Conservation (phyloP, 2,329 filamentous ascomycete species). For the Uncinocarpus reesii region DNA sequence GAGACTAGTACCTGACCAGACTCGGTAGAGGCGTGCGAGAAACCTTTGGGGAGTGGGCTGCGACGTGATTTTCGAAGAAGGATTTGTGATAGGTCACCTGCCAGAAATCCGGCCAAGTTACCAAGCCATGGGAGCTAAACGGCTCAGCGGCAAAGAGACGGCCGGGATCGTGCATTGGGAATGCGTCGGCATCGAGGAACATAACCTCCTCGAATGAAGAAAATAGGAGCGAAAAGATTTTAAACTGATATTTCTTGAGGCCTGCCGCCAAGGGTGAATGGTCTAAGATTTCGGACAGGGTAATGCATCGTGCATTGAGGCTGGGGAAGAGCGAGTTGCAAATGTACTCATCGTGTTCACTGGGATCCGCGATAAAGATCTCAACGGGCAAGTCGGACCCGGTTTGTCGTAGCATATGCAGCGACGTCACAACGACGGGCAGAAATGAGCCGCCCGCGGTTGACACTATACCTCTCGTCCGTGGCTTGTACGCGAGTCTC, state of each 20-base stretch:
- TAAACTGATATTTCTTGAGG: constrained; percentile 49
- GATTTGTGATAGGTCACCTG: constrained; percentile 35
- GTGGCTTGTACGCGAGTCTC: constrained; percentile 10
- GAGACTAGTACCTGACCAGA: constrained; percentile 42
- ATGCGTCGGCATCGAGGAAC: constrained; percentile 50
- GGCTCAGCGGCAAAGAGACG: constrained; percentile 43
- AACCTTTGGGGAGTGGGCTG: constrained; percentile 27
- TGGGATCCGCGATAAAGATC: constrained; percentile 25
- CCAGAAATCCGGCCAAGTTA: constrained; percentile 50
- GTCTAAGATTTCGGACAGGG: constrained; percentile 29
- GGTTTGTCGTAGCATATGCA: constrained; percentile 29
- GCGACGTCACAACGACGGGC: constrained; percentile 26
- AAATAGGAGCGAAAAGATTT: constrained; percentile 48
- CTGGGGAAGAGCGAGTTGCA: constrained; percentile 25
- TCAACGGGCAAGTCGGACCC: constrained; percentile 31
- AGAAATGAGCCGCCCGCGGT: constrained; percentile 21
- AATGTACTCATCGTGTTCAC: constrained; percentile 25
- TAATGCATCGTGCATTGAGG: constrained; percentile 26
- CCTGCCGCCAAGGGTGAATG: constrained; percentile 39
- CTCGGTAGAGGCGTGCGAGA: constrained; percentile 38
- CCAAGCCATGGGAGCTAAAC: constrained; percentile 43
- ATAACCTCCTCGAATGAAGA: constrained; percentile 50
- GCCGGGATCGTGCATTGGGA: constrained; percentile 40
- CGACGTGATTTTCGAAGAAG: constrained; percentile 39
- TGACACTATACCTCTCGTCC: constrained; percentile 16